Percentiles rank a stretch among this genome's conserved stretches.
Conservation (phyloP, 2,329 filamentous ascomycete genomes). For the Calonectria pseudoturangicola region DNA sequence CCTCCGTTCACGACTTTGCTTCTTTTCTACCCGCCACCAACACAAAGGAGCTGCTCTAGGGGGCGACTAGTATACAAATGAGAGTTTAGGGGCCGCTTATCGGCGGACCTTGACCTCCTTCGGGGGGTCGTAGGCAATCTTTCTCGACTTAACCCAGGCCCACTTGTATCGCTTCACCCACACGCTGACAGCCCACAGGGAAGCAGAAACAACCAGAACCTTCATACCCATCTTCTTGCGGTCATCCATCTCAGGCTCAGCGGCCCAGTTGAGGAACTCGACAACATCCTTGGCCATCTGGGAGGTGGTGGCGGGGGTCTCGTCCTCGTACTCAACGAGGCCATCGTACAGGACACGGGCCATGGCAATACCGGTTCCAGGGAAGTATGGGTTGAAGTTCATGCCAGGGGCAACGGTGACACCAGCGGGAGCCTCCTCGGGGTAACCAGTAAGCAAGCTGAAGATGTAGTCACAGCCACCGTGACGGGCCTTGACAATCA, state of each 20-base stretch:
- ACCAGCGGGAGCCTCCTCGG: conserved; percentile 95
- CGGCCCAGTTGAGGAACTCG: conserved; percentile 99
- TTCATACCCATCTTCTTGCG: conserved; percentile 99
- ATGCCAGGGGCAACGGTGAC: conserved; percentile 89
- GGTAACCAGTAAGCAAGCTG: conserved; percentile 96
- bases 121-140: conserved; percentile 91
- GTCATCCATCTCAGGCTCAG: conserved; percentile 99
- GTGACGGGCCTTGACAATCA: conserved; percentile 98
- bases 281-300: conserved; percentile 99
- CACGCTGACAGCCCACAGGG: conserved; percentile 89
- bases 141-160: conserved; percentile 95
- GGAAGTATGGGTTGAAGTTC: conserved; percentile 99
- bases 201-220: conserved; percentile 86
- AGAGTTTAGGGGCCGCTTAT: conserved; percentile 61
- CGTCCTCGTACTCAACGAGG: conserved; percentile 98
- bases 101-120: conserved; percentile 70
- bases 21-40: conserved; percentile 64
- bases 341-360: conserved; percentile 98
- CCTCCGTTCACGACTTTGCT: conserved; percentile 56
- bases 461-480: conserved; percentile 99
- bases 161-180: conserved; percentile 99
- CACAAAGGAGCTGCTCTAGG: conserved; percentile 66
- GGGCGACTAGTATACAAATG: conserved; percentile 66
- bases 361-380: conserved; percentile 99
- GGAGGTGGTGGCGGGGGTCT: conserved; percentile 92